A percentile compares a stretch with the other conserved stretches of the same genome.
These are phyloP conservation scores for Cornus controversa DNA, from an alignment of 148 eudicot genomes.

Conservation along the genomic window DNA sequence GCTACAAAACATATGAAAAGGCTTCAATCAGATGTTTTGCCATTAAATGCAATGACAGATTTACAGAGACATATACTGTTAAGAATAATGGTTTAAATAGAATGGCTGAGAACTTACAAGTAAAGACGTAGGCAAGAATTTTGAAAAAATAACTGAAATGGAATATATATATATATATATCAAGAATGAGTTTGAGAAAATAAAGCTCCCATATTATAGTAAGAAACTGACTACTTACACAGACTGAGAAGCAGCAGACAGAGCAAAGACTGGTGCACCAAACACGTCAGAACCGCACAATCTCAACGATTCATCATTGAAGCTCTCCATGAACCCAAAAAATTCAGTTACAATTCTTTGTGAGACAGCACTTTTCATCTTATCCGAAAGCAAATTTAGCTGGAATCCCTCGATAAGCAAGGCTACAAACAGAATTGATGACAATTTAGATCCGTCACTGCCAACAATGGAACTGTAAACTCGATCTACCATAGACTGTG, in stretches of 20 bases:
- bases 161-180: too few species aligned
- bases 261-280: slow-evolving; percentile 60
- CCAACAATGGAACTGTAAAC: slow-evolving; percentile 48
- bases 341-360: slow-evolving; percentile 57
- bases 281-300: slow-evolving; percentile 29
- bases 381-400: slow-evolving; percentile 55
- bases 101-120: neutral
- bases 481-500: slow-evolving; percentile 51
- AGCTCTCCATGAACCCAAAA: slow-evolving; percentile 54
- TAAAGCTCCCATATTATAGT: neutral
- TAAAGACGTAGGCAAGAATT: neutral
- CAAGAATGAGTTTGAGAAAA: neutral
- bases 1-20: slow-evolving; percentile 35
- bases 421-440: slow-evolving; percentile 46
- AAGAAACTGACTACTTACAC: slow-evolving; percentile 51
- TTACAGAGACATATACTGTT: neutral
- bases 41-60: slow-evolving; percentile 7
- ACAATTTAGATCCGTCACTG: slow-evolving; percentile 39
- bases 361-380: slow-evolving; percentile 43
- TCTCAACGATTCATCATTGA: slow-evolving; percentile 35
- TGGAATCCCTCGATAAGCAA: slow-evolving; percentile 89
- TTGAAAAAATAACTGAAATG: neutral
- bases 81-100: neutral
- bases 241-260: slow-evolving; percentile 66
- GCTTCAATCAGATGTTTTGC: slow-evolving; percentile 2